A percentile compares a stretch with the other conserved stretches of the same genome.
phyloP scores from a whole-genome alignment of 225 moss, liverwort and hornwort species.

The Pleurozium schreberi region DNA sequence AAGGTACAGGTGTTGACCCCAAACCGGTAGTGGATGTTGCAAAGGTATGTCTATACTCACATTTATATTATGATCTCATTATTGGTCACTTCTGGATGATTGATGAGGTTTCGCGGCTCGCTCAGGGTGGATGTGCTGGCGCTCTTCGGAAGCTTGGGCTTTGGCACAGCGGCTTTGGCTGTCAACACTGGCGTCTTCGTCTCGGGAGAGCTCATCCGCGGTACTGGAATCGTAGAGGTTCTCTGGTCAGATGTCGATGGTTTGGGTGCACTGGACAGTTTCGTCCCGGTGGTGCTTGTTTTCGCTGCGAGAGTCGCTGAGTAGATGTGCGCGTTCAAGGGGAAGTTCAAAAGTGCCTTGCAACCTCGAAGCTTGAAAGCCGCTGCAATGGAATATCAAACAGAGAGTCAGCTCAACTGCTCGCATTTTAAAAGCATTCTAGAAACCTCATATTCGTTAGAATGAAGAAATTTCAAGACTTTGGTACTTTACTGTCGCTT shows the following conservation, averaged over 20 bases:
- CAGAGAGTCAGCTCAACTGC: background rate
- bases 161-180: background rate
- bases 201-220: background rate
- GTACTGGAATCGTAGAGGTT: background rate
- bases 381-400: background rate
- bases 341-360: constrained; percentile 43
- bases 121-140: background rate
- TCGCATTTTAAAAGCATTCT: background rate
- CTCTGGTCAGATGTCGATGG: background rate
- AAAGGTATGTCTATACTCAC: constrained; percentile 16
- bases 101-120: background rate
- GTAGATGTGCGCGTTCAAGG: constrained; percentile 30
- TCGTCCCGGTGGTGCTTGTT: background rate
- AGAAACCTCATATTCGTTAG: too few relatives aligned
- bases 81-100: background rate
- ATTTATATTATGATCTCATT: too few relatives aligned
- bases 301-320: constrained; percentile 19
- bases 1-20: constrained; percentile 54
- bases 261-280: background rate
- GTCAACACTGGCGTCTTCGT: background rate
- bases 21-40: constrained; percentile 61
- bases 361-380: constrained; percentile 48
- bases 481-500: background rate
- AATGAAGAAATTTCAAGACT: background rate
- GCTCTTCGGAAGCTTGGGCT: background rate